Base-by-base conservation (phyloP, 2,329 filamentous ascomycete species). In the Sporothrix protearum region DNA sequence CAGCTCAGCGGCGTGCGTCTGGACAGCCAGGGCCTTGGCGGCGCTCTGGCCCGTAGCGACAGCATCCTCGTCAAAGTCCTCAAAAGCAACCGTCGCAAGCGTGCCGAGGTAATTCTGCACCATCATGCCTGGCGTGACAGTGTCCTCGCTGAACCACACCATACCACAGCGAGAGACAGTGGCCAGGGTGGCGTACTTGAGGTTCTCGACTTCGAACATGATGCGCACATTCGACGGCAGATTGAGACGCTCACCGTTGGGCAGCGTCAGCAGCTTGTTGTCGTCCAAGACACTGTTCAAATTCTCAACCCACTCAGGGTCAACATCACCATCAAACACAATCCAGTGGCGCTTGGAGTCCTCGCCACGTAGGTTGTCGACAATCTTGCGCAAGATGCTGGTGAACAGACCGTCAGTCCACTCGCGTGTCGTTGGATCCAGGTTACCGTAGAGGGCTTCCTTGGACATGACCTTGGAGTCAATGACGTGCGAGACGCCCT, bases 391-490 rank as follows among this genome's bases (percentile, higher is more conserved):
- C 55, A 99, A 85, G 75, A 97, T 99, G 79, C 95, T 97, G 9
- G 96, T 99, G 80, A 99, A 99, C 12, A 99, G 86, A 81, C 96
- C 96, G 77, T 99, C 96, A 0, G 96, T 99, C 96, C 96, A 99
- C 81, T 99, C 96, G 77, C 96, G 90, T 1, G 96, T 99, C 2
- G 96, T 99, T 72, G 93, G 94, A 80, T 99, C 96, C 66, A 99
- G 86, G 76, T 90, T 97, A 78, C 96, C 96, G 78, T 99, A 99
- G 3, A 99, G 85, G 30, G 93, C 92, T 82, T 99, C 96, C 82
- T 99, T 99, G 69, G 94, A 97, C 96, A 99, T 99, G 80, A 99
- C 96, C 83, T 99, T 99, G 53, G 95, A 96, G 80, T 99, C 96
- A 76, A 99, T 99, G 71, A 99, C 92, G 78, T 99, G 96, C 75